Conservation (phyloP, 768 basidiomycete genomes). For the Cystofilobasidium bisporidii region DNA sequence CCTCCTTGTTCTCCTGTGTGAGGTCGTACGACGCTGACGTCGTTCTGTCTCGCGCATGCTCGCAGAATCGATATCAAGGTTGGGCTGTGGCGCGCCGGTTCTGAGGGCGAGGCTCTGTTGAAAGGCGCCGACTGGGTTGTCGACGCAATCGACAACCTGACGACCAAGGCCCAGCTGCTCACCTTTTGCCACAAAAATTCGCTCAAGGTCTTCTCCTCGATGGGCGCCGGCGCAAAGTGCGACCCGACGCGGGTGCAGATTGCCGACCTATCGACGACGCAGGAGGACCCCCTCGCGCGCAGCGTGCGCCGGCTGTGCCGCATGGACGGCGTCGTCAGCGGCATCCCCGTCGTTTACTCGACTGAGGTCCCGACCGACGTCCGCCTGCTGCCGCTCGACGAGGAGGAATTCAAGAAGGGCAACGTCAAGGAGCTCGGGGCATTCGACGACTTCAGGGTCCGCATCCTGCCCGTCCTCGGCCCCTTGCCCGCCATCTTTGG, state of each 20-base stretch:
- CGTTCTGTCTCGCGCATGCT: no score
- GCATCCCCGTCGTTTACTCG: conserved; percentile 72
- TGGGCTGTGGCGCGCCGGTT: conserved; percentile 72
- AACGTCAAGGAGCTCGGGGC: conserved; percentile 77
- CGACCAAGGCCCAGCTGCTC: conserved; percentile 84
- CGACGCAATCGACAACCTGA: conserved; percentile 97
- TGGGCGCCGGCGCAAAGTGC: conserved; percentile 90
- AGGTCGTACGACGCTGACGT: not conserved
- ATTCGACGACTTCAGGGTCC: conserved; percentile 76
- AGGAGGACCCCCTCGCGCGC: conserved; percentile 90
- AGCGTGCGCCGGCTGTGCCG: conserved; percentile 62
- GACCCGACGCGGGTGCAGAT: conserved; percentile 95
- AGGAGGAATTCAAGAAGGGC: conserved; percentile 86
- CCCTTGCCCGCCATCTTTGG: conserved; percentile 86
- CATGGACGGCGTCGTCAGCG: conserved; percentile 38
- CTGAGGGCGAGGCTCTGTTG: conserved; percentile 58
- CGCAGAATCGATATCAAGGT: conserved; percentile 61
- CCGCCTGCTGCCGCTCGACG: conserved; percentile 75
- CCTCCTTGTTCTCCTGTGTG: not conserved
- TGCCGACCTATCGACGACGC: conserved; percentile 74
- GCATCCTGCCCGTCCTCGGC: conserved; percentile 28
- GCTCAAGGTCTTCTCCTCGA: conserved; percentile 89
- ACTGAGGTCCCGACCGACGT: conserved; percentile 86
- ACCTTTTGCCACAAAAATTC: conserved; percentile 70
- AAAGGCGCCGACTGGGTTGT: conserved; percentile 90